These are phyloP conservation scores for Paraphoma sp. DNA, from an alignment of 2,329 filamentous ascomycete species.

Conservation along the genomic window DNA sequence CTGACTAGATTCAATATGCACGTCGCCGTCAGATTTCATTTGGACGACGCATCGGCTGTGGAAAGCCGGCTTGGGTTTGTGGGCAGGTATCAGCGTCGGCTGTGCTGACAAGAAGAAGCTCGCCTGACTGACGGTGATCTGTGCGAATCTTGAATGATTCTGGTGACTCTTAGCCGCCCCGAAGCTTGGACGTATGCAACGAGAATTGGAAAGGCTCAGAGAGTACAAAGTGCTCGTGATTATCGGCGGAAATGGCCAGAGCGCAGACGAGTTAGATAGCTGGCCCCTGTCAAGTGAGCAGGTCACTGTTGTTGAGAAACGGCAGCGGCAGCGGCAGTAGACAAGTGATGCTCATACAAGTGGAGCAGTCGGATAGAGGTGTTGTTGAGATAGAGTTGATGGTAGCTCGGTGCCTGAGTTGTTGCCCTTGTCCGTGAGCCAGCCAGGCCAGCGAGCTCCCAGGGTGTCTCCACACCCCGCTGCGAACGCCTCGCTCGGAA, in stretches of 20 bases:
- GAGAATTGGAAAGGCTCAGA: conserved; percentile 12
- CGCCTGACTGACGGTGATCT: conserved; percentile 26
- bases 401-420: conserved; percentile 43
- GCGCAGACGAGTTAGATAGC: conserved; percentile 1
- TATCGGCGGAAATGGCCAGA: conserved; percentile 8
- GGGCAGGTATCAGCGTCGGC: conserved; percentile 22
- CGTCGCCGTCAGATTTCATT: conserved; percentile 32
- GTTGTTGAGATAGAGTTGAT: conserved; percentile 47
- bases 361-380: background rate
- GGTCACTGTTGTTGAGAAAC: too few relatives aligned
- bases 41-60: conserved; percentile 27
- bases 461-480: conserved; percentile 48
- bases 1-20: conserved; percentile 40
- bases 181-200: conserved; percentile 7
- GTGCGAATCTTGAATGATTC: conserved; percentile 7
- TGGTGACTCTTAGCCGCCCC: conserved; percentile 3
- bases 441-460: conserved; percentile 40
- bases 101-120: conserved; percentile 23
- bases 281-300: background rate
- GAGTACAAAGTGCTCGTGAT: conserved; percentile 14
- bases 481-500: conserved; percentile 47
- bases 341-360: too few relatives aligned
- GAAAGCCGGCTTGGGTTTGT: conserved; percentile 14
- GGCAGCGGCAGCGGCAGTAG: too few relatives aligned
- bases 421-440: conserved; percentile 44